These are phyloP conservation scores for Lactifluus subvellereus DNA, from an alignment of 768 basidiomycete species.

Conservation along the genomic window DNA sequence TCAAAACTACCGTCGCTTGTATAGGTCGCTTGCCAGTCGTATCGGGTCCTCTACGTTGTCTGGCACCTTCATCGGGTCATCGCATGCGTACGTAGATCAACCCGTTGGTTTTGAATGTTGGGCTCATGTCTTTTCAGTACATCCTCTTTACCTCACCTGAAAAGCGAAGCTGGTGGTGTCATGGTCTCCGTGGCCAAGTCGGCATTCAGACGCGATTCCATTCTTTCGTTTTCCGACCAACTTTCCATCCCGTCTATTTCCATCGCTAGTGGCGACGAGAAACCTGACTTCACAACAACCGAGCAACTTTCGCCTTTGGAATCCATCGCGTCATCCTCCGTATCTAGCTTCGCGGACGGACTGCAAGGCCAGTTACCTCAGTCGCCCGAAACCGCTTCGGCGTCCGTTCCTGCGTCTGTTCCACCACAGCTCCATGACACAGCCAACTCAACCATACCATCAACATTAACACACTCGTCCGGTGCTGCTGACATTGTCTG, in stretches of 20 bases:
- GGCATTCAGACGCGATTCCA: slow-evolving; percentile 8
- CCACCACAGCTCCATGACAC: not conserved
- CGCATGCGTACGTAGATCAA: slow-evolving; percentile 4
- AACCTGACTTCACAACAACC: slow-evolving; percentile 8
- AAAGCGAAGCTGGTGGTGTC: slow-evolving; percentile 1
- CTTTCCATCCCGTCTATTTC: slow-evolving; percentile 22
- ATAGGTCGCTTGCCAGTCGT: slow-evolving; percentile 28
- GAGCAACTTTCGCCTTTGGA: slow-evolving; percentile 9
- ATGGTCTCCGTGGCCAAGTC: slow-evolving; percentile 7
- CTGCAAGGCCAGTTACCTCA: not conserved
- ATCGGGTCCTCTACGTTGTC: slow-evolving; percentile 25
- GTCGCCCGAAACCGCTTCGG: not conserved
- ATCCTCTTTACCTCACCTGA: slow-evolving; percentile 13
- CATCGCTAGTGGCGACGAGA: not conserved
- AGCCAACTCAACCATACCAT: not conserved
- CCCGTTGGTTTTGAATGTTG: not conserved
- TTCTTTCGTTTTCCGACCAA: slow-evolving; percentile 7
- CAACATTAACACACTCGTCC: not conserved
- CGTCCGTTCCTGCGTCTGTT: not conserved
- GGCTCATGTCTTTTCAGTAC: not conserved
- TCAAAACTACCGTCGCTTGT: slow-evolving; percentile 33
- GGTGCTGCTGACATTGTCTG: slow-evolving; percentile 9
- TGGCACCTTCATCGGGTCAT: slow-evolving; percentile 8
- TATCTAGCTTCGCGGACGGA: not conserved
- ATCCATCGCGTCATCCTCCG: not conserved